Evolutionary conservation across 768 basidiomycete genomes (phyloP).

Genomic region (Agaricus blazei): DNA sequence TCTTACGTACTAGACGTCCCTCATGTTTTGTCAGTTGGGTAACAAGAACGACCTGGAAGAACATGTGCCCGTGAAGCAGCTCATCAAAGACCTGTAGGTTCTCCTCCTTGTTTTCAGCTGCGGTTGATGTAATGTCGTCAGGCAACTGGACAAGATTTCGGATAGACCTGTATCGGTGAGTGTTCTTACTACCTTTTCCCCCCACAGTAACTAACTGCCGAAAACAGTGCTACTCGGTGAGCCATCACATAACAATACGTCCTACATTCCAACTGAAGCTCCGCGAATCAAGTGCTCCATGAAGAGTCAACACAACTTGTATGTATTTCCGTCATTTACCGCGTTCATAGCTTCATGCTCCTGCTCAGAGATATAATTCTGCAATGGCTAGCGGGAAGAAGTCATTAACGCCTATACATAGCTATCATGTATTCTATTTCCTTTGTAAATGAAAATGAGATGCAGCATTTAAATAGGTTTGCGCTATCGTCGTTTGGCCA

Average conservation of each 20-base stretch:
- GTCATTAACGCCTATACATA: slow-evolving; percentile 40
- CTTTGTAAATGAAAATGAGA: background rate
- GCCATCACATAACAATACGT: slow-evolving; percentile 15
- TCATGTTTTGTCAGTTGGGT: slow-evolving; percentile 52
- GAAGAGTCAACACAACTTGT: slow-evolving; percentile 94
- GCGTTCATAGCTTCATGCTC: background rate
- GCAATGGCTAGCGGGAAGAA: slow-evolving; percentile 77
- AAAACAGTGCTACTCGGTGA: slow-evolving; percentile 73
- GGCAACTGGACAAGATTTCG: slow-evolving; percentile 75
- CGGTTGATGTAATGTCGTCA: slow-evolving; percentile 18
- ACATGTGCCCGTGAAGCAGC: slow-evolving; percentile 74
- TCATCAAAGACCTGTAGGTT: slow-evolving; percentile 72
- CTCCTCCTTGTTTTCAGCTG: background rate
- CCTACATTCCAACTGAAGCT: background rate
- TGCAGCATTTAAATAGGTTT: background rate
- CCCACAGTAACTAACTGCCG: slow-evolving; percentile 1
- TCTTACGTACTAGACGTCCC: background rate
- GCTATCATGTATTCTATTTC: no score
- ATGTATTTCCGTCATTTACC: slow-evolving; percentile 19
- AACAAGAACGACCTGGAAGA: slow-evolving; percentile 89
- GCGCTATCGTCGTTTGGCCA: slow-evolving; percentile 65
- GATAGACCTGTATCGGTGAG: slow-evolving; percentile 83
- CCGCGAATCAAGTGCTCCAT: slow-evolving; percentile 72
- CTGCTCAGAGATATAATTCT: slow-evolving; percentile 71
- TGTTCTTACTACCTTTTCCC: slow-evolving; percentile 12